Percentiles rank a stretch among this genome's conserved stretches.
Conservation (phyloP, 2,329 filamentous ascomycete genomes). For the Fusarium sp. region DNA sequence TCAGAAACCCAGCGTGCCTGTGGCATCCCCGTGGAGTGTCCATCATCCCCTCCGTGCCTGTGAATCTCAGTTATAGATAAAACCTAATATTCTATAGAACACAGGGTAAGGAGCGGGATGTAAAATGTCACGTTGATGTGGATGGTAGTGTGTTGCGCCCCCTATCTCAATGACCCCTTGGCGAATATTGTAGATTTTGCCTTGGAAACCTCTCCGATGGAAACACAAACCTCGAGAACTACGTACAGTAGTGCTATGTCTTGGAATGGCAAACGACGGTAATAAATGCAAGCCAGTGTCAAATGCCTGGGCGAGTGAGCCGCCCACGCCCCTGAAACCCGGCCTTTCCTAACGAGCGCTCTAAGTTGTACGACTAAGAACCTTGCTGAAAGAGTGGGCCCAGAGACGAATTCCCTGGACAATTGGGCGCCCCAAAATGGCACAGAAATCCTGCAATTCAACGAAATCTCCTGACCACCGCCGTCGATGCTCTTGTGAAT, state of each 20-base stretch:
- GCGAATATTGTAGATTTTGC: too few species aligned
- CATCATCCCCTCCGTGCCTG: too few species aligned
- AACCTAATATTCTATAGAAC: too few species aligned
- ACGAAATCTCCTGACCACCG: not conserved
- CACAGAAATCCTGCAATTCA: not conserved
- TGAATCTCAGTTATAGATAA: too few species aligned
- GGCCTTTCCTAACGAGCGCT: not conserved
- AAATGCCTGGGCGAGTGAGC: not conserved
- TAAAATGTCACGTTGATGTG: too few species aligned
- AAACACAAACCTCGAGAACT: not conserved
- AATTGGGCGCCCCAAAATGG: not conserved
- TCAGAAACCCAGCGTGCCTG: too few species aligned
- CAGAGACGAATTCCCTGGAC: not conserved
- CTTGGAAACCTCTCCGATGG: not conserved
- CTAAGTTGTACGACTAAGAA: not conserved
- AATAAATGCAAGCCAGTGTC: not conserved
- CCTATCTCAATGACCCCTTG: too few species aligned
- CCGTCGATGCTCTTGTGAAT: too few species aligned
- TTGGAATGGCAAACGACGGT: not conserved
- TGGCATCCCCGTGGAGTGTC: too few species aligned
- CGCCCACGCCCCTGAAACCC: not conserved
- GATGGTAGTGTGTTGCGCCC: too few species aligned
- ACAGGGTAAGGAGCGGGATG: too few species aligned
- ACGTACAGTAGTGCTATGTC: not conserved
- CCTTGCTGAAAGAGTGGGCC: not conserved